A percentile compares a stretch with the other conserved stretches of the same genome.
Conservation (phyloP, 768 basidiomycete species). For the Termitomyces sp. region DNA sequence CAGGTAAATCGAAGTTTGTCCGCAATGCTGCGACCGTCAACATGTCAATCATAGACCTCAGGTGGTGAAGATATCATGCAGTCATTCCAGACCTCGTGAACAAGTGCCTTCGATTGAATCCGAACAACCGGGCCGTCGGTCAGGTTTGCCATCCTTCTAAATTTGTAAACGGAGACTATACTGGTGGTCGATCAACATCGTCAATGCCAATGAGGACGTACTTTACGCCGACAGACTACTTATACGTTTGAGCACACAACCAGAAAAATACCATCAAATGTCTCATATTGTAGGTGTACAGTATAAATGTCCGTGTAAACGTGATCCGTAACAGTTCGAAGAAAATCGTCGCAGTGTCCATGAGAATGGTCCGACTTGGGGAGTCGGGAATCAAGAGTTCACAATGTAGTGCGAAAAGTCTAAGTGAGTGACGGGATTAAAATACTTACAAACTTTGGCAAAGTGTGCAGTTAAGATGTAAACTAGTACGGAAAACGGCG, state of each 20-base stretch:
- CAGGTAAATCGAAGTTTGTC: neutral
- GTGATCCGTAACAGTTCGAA: constrained; percentile 30
- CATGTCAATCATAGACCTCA: neutral
- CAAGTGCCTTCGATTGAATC: neutral
- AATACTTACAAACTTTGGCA: constrained; percentile 63
- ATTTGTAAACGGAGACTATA: no score
- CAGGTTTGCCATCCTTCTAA: no score
- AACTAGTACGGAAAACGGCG: constrained; percentile 52
- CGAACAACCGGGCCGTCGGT: neutral
- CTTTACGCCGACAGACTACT: neutral
- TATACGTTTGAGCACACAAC: neutral
- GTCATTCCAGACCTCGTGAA: neutral
- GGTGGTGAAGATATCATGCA: neutral
- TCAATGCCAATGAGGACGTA: neutral
- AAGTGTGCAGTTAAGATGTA: constrained; percentile 62
- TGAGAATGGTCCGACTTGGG: constrained; percentile 31
- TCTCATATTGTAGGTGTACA: constrained; percentile 41
- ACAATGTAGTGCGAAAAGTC: constrained; percentile 23
- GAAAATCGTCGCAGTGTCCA: constrained; percentile 30
- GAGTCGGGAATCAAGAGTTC: constrained; percentile 25
- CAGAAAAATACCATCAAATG: constrained; percentile 27
- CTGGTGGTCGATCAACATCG: neutral
- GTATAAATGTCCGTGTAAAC: constrained; percentile 38
- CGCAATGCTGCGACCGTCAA: neutral
- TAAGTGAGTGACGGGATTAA: constrained; percentile 33